A percentile compares a stretch with the other conserved stretches of the same genome.
Conservation (phyloP, 2,329 filamentous ascomycete species). For the Alternaria postmessia region DNA sequence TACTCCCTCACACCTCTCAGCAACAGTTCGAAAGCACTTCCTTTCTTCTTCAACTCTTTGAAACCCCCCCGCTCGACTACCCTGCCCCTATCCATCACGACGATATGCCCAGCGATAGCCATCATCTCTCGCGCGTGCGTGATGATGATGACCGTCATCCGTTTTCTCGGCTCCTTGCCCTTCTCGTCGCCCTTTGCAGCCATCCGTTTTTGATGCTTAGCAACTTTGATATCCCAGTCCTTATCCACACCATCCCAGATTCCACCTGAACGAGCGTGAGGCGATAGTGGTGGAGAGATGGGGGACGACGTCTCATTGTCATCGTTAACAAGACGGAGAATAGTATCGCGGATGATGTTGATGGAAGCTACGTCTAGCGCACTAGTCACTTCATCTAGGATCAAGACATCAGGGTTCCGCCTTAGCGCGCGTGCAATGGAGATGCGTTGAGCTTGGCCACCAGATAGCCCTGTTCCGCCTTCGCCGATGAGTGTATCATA, state of each 20-base stretch:
- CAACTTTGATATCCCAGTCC: conserved; percentile 21
- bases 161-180: conserved; percentile 30
- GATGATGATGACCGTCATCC: conserved; percentile 77
- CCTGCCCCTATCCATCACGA: conserved; percentile 74
- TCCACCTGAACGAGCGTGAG: conserved; percentile 13
- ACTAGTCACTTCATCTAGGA: conserved; percentile 88
- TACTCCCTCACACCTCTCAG: conserved; percentile 48
- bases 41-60: conserved; percentile 60
- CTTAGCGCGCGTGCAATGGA: conserved; percentile 82
- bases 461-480: conserved; percentile 75
- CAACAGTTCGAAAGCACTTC: conserved; percentile 44
- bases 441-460: conserved; percentile 83
- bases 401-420: conserved; percentile 73
- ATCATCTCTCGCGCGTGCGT: conserved; percentile 90
- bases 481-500: conserved; percentile 80
- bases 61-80: conserved; percentile 74
- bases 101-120: conserved; percentile 74
- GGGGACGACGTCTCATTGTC: not conserved
- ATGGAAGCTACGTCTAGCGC: conserved; percentile 77
- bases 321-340: conserved; percentile 61
- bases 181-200: conserved; percentile 10
- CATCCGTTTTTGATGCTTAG: not conserved
- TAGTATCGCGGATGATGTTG: conserved; percentile 68
- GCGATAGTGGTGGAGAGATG: not conserved
- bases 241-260: conserved; percentile 18